These are phyloP conservation scores for Brasilioporus rufonigricans DNA, from an alignment of 768 basidiomycete genomes.

Conservation along the genomic window DNA sequence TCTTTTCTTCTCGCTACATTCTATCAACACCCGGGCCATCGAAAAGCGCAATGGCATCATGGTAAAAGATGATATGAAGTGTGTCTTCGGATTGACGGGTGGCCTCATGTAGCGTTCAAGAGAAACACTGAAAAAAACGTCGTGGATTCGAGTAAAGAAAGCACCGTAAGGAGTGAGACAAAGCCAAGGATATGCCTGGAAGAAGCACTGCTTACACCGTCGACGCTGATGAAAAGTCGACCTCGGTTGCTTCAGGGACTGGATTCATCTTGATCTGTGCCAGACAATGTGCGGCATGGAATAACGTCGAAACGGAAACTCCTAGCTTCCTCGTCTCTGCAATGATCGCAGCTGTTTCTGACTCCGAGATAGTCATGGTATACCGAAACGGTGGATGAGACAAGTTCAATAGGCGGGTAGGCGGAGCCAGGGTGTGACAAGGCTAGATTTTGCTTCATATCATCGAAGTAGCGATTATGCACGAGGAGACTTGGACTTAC, in stretches of 20 bases:
- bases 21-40: constrained; percentile 9
- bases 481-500: constrained; percentile 6
- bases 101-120: constrained; percentile 21
- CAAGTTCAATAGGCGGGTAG: constrained; percentile 4
- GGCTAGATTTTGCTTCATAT: not conserved
- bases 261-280: constrained; percentile 24
- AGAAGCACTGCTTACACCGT: constrained; percentile 10
- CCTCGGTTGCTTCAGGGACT: constrained; percentile 7
- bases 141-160: not conserved
- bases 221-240: constrained; percentile 9
- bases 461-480: not conserved
- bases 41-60: constrained; percentile 18
- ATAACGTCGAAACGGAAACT: constrained; percentile 12
- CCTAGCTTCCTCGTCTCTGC: constrained; percentile 10
- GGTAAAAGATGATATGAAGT: constrained; percentile 16
- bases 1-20: constrained; percentile 6
- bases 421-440: constrained; percentile 8
- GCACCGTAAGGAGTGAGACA: not conserved
- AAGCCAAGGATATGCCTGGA: too few relatives aligned
- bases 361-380: not conserved
- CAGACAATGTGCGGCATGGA: constrained; percentile 24
- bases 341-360: constrained; percentile 11
- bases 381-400: constrained; percentile 8
- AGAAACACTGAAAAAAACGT: constrained; percentile 1
- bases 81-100: constrained; percentile 17